Evolutionary conservation across 179 eudicot species (phyloP).

Genomic region (Dionaea muscipula): DNA sequence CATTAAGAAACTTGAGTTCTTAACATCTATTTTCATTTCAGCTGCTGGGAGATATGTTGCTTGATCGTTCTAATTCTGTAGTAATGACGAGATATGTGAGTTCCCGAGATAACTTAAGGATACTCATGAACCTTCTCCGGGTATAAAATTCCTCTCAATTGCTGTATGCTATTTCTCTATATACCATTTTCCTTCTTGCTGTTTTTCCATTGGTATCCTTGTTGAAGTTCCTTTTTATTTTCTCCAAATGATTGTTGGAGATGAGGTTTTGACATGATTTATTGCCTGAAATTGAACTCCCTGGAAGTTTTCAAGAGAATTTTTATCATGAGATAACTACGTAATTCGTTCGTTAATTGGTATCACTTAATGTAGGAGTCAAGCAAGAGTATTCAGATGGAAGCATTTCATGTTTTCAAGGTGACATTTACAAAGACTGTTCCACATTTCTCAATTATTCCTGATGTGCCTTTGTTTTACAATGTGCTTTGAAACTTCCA

Average conservation of each 20-base stretch:
- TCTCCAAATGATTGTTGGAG: not conserved
- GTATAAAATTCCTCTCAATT: slow-evolving; percentile 25
- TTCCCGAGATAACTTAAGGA: slow-evolving; percentile 84
- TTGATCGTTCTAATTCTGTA: slow-evolving; percentile 87
- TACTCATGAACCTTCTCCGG: slow-evolving; percentile 90
- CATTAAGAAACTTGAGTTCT: too few relatives aligned
- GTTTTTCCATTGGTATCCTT: not conserved
- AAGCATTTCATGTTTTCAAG: slow-evolving; percentile 95
- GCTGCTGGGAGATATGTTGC: slow-evolving; percentile 85
- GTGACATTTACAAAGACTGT: slow-evolving; percentile 20
- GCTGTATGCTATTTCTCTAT: not conserved
- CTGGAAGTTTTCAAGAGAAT: too few relatives aligned
- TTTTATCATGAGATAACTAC: not conserved
- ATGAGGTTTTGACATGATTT: not conserved
- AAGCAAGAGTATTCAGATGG: slow-evolving; percentile 89
- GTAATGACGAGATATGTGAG: slow-evolving; percentile 89
- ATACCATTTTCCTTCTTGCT: not conserved
- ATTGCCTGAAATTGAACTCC: too few relatives aligned
- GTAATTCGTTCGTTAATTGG: slow-evolving; percentile 1
- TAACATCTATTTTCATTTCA: slow-evolving; percentile 18
- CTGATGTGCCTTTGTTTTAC: not conserved
- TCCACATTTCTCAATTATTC: not conserved
- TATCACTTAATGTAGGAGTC: slow-evolving; percentile 39
- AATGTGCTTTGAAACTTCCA: slow-evolving; percentile 1
- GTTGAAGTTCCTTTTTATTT: not conserved